Evolutionary conservation across 306 rosid genomes (phyloP).

Genomic region (Citrullus amarus): DNA sequence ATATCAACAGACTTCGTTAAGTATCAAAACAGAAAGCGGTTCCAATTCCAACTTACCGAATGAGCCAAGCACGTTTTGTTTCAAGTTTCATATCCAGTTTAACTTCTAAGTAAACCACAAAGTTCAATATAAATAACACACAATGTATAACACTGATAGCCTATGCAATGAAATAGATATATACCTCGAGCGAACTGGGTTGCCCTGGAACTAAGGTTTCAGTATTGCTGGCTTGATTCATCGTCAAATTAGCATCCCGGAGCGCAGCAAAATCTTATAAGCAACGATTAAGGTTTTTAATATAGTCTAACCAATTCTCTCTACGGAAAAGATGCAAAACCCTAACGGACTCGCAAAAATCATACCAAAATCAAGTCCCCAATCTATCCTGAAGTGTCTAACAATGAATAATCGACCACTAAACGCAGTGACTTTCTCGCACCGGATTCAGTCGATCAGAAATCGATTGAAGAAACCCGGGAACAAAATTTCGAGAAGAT

Average conservation of each 20-base stretch:
- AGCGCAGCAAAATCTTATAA: constrained; percentile 3
- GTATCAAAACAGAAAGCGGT: not conserved
- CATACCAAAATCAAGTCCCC: not conserved
- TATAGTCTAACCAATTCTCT: not conserved
- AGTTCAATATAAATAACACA: not conserved
- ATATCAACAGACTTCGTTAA: not conserved
- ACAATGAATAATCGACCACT: not conserved
- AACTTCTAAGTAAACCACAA: not conserved
- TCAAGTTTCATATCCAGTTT: not conserved
- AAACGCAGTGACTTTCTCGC: not conserved
- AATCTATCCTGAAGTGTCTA: not conserved
- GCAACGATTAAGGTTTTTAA: constrained; percentile 5
- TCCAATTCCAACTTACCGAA: not conserved
- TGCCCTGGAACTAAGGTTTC: constrained; percentile 54
- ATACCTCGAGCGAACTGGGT: constrained; percentile 62
- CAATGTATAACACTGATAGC: not conserved
- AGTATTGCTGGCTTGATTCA: constrained; percentile 65
- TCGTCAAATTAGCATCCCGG: constrained; percentile 43
- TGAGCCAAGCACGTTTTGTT: not conserved
- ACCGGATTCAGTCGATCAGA: not conserved
- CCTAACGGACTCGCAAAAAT: constrained; percentile 1
- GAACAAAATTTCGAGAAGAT: constrained; percentile 1
- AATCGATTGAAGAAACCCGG: constrained; percentile 1
- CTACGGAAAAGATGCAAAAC: not conserved
- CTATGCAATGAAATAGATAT: not conserved